A percentile compares a stretch with the other conserved stretches of the same genome.
Evolutionary conservation across 495 filamentous ascomycete species (phyloP).

Genomic region (Paragyromitra xinjiangensis): DNA sequence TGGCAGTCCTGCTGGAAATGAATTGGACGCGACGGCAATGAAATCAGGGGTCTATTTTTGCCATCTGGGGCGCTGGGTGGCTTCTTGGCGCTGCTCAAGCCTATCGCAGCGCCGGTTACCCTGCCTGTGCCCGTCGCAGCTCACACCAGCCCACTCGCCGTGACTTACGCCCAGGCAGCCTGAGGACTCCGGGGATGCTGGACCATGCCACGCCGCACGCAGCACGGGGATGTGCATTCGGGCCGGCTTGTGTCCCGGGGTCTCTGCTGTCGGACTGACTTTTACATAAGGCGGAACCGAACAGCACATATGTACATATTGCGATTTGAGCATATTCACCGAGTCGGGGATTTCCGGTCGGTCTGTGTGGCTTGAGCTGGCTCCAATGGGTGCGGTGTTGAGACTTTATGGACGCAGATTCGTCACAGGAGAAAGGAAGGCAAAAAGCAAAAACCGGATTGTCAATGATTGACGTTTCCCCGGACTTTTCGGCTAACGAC

Average conservation of each 20-base stretch:
- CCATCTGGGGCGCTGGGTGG: constrained; percentile 12
- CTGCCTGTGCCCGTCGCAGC: constrained; percentile 32
- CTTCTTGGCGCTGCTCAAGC: constrained; percentile 22
- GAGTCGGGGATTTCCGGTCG: constrained; percentile 21
- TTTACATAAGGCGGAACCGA: constrained; percentile 53
- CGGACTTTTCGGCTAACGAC: constrained; percentile 37
- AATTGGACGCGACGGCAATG: constrained; percentile 40
- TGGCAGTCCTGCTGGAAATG: constrained; percentile 47
- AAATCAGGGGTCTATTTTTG: constrained; percentile 51
- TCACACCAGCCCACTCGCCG: constrained; percentile 1
- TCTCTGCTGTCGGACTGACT: constrained; percentile 40
- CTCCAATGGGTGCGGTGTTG: constrained; percentile 38
- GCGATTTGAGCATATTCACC: constrained; percentile 22
- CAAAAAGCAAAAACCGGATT: constrained; percentile 13
- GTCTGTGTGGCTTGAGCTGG: constrained; percentile 42
- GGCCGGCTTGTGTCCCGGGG: constrained; percentile 44
- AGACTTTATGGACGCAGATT: neutral
- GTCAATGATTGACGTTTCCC: constrained; percentile 34
- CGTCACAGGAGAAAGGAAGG: neutral
- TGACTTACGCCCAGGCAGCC: constrained; percentile 1
- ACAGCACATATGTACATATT: constrained; percentile 49
- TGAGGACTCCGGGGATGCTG: constrained; percentile 14
- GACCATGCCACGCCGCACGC: constrained; percentile 39
- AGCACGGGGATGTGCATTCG: constrained; percentile 44
- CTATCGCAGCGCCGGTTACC: constrained; percentile 44